Conservation (phyloP, 306 rosid species). For the Lagenaria siceraria region DNA sequence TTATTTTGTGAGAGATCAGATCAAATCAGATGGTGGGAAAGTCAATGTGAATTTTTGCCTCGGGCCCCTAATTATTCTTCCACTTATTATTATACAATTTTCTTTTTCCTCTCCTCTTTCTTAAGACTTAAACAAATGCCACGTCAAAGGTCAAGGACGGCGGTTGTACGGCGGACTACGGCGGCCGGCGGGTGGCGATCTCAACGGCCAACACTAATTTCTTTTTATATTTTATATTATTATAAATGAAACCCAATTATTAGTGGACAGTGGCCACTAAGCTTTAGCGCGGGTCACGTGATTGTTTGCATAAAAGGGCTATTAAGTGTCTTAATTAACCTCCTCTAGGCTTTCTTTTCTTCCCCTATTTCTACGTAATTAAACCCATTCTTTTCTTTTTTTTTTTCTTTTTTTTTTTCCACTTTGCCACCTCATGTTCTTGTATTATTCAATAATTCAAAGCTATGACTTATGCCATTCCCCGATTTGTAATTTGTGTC, state of each 20-base stretch:
- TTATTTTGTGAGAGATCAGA: neutral
- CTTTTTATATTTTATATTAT: neutral
- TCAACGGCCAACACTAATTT: neutral
- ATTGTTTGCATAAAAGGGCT: constrained; percentile 6
- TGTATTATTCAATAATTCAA: neutral
- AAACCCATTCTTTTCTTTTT: neutral
- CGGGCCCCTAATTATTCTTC: constrained; percentile 66
- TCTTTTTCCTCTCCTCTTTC: neutral
- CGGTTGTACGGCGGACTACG: constrained; percentile 30
- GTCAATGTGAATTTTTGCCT: constrained; percentile 30
- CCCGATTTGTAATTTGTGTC: neutral
- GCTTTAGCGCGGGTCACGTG: constrained; percentile 32
- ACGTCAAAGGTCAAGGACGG: constrained; percentile 8
- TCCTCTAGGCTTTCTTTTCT: neutral
- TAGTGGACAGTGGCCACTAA: constrained; percentile 25
- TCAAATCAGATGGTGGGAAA: constrained; percentile 8
- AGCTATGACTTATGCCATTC: neutral
- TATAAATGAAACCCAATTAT: constrained; percentile 23
- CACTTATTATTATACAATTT: constrained; percentile 19
- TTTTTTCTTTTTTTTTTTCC: neutral
- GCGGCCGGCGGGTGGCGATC: constrained; percentile 19
- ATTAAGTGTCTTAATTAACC: neutral
- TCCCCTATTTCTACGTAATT: constrained; percentile 6
- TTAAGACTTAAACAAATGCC: neutral
- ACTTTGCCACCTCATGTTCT: neutral